Evolutionary conservation across 2,329 filamentous ascomycete genomes (phyloP), one percentile per base, ranked within the genome.

Genomic region (Colletotrichum scovillei): DNA sequence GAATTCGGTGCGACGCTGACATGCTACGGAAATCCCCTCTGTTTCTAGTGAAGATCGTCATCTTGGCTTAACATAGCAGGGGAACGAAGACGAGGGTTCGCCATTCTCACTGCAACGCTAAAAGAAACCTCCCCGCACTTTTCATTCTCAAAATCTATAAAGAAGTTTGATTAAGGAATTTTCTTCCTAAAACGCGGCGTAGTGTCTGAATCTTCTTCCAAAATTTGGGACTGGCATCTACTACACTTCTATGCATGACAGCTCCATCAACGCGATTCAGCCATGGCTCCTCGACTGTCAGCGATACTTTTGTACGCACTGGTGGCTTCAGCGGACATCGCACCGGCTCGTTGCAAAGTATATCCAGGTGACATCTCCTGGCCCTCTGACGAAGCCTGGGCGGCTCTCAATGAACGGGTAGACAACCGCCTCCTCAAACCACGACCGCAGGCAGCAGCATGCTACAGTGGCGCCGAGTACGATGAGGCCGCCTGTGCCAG

Each of bases 401-500:
- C 26, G 28, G 22, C 35, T 3, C 52, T 69, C 30, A 59, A 69
- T 14, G 30, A 46, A 16, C 19, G 56, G 3, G 57, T 69, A 7
- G 65, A 46, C 14, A 55, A 64, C 46, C 63, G 63, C 1, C 69
- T 72, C 14, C 58, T 69, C n/a, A 72, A 63, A 5, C 69, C 58
- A 26, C 64, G 64, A 4, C 69, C 64, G 2, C 52, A 56, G 30
- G 57, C 69, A 16, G 57, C 69, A n/a, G 65, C 19, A 16, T 72
- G 69, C 38, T 72, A 72, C 38, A 53, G 49, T 7, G 69, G 69
- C 11, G 22, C 28, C 11, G 66, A 58, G 26, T 70, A 60, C 26
- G 55, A 73, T 19, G 38, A 59, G 28, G 35, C 19, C 5, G 49
- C 32, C 7, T 73, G 70, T 24, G 24, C 53, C 22, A 22, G 22